Percentiles rank a stretch among this genome's conserved stretches.
Conservation (phyloP, 2,329 filamentous ascomycete species). For the Blastomyces silverae region DNA sequence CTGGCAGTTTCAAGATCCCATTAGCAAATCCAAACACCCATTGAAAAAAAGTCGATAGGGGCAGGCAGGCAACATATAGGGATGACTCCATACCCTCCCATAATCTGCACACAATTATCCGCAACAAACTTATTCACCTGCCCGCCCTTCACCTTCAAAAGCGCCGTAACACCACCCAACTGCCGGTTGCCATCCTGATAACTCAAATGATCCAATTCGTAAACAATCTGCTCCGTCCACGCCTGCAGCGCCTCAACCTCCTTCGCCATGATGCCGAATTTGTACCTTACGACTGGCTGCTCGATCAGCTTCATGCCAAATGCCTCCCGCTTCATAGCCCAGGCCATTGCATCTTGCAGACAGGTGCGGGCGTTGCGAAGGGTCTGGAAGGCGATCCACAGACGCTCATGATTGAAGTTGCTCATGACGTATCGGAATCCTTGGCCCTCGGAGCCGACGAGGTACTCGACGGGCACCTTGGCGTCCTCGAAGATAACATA, state of each 20-base stretch:
- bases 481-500: conserved; percentile 61
- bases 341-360: conserved; percentile 79
- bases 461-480: conserved; percentile 70
- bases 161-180: conserved; percentile 12
- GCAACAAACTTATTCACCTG: conserved; percentile 16
- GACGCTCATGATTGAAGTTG: conserved; percentile 86
- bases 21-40: background rate
- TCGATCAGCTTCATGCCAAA: conserved; percentile 76
- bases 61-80: background rate
- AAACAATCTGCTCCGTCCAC: conserved; percentile 13
- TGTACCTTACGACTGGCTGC: conserved; percentile 62
- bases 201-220: conserved; percentile 12
- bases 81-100: conserved; percentile 16
- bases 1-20: background rate
- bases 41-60: background rate
- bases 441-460: conserved; percentile 76
- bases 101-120: conserved; percentile 18
- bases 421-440: conserved; percentile 76
- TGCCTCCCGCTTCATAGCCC: conserved; percentile 78
- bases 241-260: conserved; percentile 11
- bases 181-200: conserved; percentile 11
- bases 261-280: conserved; percentile 11
- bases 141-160: conserved; percentile 14
- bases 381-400: conserved; percentile 64
- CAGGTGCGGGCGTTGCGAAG: conserved; percentile 61